Conservation (phyloP, 2,329 filamentous ascomycete species). For the Coleophoma crateriformis region DNA sequence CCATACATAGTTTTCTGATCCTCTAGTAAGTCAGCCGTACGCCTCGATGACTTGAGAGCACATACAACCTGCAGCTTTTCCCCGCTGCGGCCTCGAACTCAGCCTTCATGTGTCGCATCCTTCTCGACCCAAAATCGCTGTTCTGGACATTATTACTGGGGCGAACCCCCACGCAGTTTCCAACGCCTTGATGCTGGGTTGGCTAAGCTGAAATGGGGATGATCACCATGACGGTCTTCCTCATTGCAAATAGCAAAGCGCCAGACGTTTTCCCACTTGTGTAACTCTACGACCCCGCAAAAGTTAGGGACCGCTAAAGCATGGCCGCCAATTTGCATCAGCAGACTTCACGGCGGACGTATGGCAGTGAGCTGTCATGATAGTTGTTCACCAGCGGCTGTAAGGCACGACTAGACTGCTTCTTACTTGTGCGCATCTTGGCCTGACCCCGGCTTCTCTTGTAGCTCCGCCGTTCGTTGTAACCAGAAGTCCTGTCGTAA, state of each 20-base stretch:
- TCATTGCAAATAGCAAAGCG: background rate
- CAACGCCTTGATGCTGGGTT: slow-evolving; percentile 14
- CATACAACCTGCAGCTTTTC: too few relatives aligned
- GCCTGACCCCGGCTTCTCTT: too few relatives aligned
- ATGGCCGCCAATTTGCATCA: background rate
- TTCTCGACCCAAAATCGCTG: background rate
- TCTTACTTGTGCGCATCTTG: too few relatives aligned
- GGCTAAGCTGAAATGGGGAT: slow-evolving; percentile 6
- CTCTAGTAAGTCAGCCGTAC: too few relatives aligned
- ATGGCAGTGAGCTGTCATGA: too few relatives aligned
- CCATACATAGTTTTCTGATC: too few relatives aligned
- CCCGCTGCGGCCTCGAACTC: background rate
- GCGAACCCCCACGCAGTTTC: slow-evolving; percentile 1
- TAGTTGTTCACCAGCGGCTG: too few relatives aligned
- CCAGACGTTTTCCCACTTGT: slow-evolving; percentile 5
- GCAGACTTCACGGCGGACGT: background rate
- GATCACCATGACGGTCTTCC: slow-evolving; percentile 11
- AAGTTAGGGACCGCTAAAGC: background rate
- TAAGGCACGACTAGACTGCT: too few relatives aligned
- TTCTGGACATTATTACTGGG: background rate
- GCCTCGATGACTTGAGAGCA: too few relatives aligned
- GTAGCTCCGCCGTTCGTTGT: too few relatives aligned
- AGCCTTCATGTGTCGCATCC: background rate
- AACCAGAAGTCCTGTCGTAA: too few relatives aligned
- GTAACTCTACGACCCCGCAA: slow-evolving; percentile 5